Evolutionary conservation across 257 asterid species (phyloP).

Genomic region (Solanum pinnatisectum): DNA sequence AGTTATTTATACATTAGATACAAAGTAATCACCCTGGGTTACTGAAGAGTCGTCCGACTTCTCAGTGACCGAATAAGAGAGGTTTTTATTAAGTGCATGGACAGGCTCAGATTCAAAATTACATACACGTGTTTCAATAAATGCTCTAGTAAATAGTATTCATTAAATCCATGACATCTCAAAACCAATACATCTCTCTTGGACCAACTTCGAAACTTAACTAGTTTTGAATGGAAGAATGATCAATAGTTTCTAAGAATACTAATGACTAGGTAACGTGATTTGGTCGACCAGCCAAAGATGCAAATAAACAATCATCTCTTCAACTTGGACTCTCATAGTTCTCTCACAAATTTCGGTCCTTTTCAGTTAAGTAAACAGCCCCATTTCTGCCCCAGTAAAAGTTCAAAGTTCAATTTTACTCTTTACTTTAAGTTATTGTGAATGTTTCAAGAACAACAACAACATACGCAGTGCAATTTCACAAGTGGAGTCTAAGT

Average conservation of each 20-base stretch:
- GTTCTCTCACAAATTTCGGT: background rate
- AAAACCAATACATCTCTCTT: background rate
- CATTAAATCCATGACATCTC: background rate
- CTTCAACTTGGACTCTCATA: background rate
- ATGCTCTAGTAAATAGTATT: background rate
- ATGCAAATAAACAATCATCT: background rate
- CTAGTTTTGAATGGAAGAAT: background rate
- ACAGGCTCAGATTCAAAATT: background rate
- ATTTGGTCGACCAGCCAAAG: background rate
- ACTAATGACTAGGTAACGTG: background rate
- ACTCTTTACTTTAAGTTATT: background rate
- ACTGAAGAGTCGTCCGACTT: background rate
- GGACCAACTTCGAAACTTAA: background rate
- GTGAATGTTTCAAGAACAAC: background rate
- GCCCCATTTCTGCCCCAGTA: background rate
- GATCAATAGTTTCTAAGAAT: background rate
- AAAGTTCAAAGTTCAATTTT: background rate
- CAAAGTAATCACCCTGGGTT: background rate
- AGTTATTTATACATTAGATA: background rate
- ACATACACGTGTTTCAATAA: background rate
- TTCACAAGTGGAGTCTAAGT: background rate
- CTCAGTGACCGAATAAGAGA: background rate
- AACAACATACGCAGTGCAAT: background rate
- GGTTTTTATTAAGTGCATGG: background rate
- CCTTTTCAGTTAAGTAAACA: background rate